Evolutionary conservation across 139 green algal species (phyloP).

Genomic region (Tetradesmus obliquus): DNA sequence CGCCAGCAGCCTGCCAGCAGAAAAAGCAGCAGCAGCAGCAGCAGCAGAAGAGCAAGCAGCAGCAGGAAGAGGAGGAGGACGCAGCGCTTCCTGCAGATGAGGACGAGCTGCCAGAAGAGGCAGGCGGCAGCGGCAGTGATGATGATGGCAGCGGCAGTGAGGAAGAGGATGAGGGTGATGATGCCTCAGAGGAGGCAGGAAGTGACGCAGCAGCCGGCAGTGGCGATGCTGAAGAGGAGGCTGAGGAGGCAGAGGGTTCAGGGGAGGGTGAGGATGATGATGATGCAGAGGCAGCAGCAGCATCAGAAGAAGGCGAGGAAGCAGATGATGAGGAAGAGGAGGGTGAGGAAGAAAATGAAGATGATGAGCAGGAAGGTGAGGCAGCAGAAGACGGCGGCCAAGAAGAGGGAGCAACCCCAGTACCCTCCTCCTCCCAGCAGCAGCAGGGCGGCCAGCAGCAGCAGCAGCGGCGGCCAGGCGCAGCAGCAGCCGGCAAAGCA

Average conservation of each 20-base stretch:
- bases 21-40: not conserved
- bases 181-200: not conserved
- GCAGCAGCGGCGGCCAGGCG: not conserved
- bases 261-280: conserved; percentile 39
- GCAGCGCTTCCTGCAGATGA: conserved; percentile 28
- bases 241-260: conserved; percentile 15
- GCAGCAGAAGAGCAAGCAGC: not conserved
- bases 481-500: not conserved
- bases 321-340: conserved; percentile 4
- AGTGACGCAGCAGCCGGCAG: not conserved
- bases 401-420: not conserved
- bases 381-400: not conserved
- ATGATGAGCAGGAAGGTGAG: conserved; percentile 18
- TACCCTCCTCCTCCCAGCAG: not conserved
- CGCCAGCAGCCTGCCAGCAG: not conserved
- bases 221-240: not conserved
- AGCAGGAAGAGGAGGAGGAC: conserved; percentile 26
- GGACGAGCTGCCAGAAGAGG: conserved; percentile 22
- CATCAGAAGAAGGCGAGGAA: not conserved
- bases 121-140: not conserved
- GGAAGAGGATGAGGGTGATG: not conserved
- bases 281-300: not conserved
- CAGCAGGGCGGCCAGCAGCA: not conserved
- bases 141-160: not conserved
- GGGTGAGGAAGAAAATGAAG: not conserved